Base-by-base conservation (phyloP, 163 green algal species). In the Chlorella variabilis region DNA sequence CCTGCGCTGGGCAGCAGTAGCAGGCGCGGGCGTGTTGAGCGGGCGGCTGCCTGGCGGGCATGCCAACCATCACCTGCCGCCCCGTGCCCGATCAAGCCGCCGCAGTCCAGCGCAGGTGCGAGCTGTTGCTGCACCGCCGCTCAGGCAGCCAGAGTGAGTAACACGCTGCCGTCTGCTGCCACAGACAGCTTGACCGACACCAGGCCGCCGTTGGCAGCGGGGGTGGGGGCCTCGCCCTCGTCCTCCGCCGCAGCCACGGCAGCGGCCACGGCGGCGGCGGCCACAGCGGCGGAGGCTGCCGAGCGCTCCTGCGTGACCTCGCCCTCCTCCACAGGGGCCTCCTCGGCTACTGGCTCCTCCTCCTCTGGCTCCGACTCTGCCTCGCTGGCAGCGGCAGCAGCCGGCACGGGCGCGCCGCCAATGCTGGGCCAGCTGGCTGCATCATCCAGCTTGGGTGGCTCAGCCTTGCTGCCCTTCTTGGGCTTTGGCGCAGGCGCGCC, bases 351-450 rank as follows among this genome's bases (percentile, higher is more conserved):
- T 7, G 23, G 9, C 69, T 45, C 69, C 45, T 77, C 39, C 45
- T 63, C 48, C 4, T 8, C 71, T n/a, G 20, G 38, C 38, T 74
- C 74, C 6, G 56, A 21, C 38, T 73, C 38, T 25, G 18, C 33
- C 67, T 38, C 54, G 6, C 27, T 75, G 42, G 78, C 33, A 9
- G 20, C 48, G 17, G 49, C 66, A 7, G 36, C 42, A 29, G 39
- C 61, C 21, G 68, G 29, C 2, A 70, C 51, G 0, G 70, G 29
- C 31, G 54, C 33, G 27, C 59, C 85, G 58, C 85, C 81, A 36
- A 89, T 87, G 81, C 58, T 78, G 68, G 85, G 85, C 81, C 81
- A 89, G 77, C 36, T 77, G 62, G 34, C 51, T 4, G 65, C 80
- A n/a, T 89, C 85, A 61, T 86, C 85, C 18, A 89, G 82, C 41